Base-by-base conservation (phyloP, 495 filamentous ascomycete species). In the Aspergillus bridgeri region DNA sequence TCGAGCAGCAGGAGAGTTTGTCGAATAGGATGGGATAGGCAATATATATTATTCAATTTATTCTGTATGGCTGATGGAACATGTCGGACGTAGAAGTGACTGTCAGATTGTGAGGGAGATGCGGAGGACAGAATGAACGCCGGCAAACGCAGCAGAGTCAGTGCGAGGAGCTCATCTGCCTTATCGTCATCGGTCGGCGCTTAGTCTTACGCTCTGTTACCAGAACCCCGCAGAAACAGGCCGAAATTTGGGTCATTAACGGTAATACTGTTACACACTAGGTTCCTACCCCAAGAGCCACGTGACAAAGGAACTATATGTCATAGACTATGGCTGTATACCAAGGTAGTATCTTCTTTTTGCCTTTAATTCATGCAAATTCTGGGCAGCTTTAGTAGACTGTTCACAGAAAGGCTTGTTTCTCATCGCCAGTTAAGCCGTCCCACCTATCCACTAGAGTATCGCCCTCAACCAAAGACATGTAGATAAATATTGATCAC, bases 101-200 rank as follows among this genome's bases (percentile, higher is more conserved):
- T 3, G 4, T 50, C 6, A 52, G 46, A 17, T 48, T 4, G 19
- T 17, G 58, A 44, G 42, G 44, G n/a, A 17, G 38, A 51, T 20
- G 9, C 23, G 51, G 19, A 52, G 19, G 23, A 51, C 7, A 7
- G 33, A 38, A 38, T 38, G 33, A 15, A 38, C 13, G 33, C 33
- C 9, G 11, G 17, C 33, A 53, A 33, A 49, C 48, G 51, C 56
- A 50, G 56, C 56, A 50, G 56, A 52, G 48, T 7, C 25, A 3
- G 25, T 24, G 29, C 5, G 29, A 33, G 33, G 9, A 56, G 3
- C 27, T 29, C 27, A 3, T 9, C 11, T 6, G 57, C 56, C 57
- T 57, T 60, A 63, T 63, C 61, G 61, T 63, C 61, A 60, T 63
- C 22, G 57, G 13, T 38, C 29, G 21, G 6, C 33, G 27, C 46